Percentiles rank a stretch among this genome's conserved stretches.
Conservation (phyloP, 306 rosid species). For the Canavalia ensiformis region DNA sequence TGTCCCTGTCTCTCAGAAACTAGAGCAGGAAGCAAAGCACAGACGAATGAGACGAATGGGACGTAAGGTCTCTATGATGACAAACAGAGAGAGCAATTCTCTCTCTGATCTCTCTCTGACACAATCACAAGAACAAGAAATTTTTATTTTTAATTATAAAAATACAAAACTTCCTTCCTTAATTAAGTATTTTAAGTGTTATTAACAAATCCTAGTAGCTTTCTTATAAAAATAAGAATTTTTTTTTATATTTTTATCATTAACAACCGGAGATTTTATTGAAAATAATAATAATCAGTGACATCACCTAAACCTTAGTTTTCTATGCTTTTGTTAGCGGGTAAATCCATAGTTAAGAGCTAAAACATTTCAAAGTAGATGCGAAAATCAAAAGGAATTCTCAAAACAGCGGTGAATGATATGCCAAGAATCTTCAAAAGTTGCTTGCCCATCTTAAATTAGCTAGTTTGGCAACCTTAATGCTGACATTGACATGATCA, state of each 20-base stretch:
- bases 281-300: slow-evolving; percentile 25
- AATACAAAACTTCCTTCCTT: not conserved
- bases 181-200: not conserved
- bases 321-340: slow-evolving; percentile 24
- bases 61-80: slow-evolving; percentile 36
- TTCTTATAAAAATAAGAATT: not conserved
- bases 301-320: slow-evolving; percentile 42
- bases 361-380: not conserved
- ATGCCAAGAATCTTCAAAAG: not conserved
- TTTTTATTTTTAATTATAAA: slow-evolving; percentile 11
- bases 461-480: slow-evolving; percentile 16
- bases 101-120: not conserved
- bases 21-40: slow-evolving; percentile 46
- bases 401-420: slow-evolving; percentile 27
- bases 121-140: not conserved
- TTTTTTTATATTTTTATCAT: not conserved
- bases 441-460: not conserved
- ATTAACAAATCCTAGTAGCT: not conserved
- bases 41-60: not conserved
- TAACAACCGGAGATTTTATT: not conserved
- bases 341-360: slow-evolving; percentile 18
- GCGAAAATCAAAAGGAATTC: not conserved
- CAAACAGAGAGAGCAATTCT: not conserved
- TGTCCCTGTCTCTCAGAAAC: slow-evolving; percentile 52
- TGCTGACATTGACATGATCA: slow-evolving; percentile 27